Evolutionary conservation across 768 basidiomycete species (phyloP), one percentile per base, ranked within the genome.

Genomic region (Mycena vulgaris): DNA sequence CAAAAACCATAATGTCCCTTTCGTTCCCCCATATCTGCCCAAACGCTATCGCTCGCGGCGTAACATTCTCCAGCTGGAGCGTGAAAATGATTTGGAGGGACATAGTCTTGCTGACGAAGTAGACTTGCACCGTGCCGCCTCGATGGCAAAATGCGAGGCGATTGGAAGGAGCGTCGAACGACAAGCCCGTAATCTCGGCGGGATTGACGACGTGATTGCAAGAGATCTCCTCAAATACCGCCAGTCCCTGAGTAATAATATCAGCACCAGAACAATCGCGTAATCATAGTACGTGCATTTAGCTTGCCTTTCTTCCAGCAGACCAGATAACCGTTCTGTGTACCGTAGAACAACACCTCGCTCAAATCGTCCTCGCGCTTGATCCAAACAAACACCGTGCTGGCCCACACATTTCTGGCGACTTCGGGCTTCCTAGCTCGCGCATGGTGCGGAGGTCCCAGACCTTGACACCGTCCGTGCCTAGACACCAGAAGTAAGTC

Each of bases 11-110:
- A 28, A 76, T 17, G 16, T 68, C 69, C 45, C 68, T 53, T 21
- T 66, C 52, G 52, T 75, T 68, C 2, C 59, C 68, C 6, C 30
- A 19, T 30, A 73, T 62, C 48, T 66, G 56, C 19, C 67, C 69
- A 27, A 77, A 77, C 19, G 63, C 71, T 25, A 77, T 64, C 1
- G 74, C 73, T 66, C 69, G 66, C 27, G 72, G 76, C 13, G 66
- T 63, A 42, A 57, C 17, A 33, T 70, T 51, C 37, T 42, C n/a
- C 31, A 75, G 61, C 57, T 57, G 55, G 39, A 70, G 51, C 28
- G 75, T 60, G 53, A 72, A 75, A 40, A 74, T 56, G 31, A 63
- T 27, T 19, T 33, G 19, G 13, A 71, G 68, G 16, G 58, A 42
- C 73, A 74, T 73, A 16, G 33, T 62, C 16, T 51, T 30, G 49